Evolutionary conservation across 139 green algal species (phyloP).

Genomic region (Haematococcus lacustris): DNA sequence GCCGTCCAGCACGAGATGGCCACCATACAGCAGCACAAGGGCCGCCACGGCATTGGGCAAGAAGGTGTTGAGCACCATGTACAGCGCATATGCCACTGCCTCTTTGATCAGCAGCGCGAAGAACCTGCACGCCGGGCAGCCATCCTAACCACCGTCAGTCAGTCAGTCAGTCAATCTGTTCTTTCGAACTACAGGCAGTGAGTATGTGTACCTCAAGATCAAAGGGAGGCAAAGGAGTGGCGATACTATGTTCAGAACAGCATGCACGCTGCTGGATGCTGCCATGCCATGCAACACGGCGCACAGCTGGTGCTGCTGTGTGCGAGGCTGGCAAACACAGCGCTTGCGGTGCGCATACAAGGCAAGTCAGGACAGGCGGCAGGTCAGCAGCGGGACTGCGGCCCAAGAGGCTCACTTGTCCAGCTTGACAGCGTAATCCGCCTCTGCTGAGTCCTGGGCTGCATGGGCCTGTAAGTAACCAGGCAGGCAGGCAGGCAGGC

Average conservation of each 20-base stretch:
- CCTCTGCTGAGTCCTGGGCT: constrained; percentile 42
- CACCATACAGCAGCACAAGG: constrained; percentile 44
- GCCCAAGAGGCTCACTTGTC: not conserved
- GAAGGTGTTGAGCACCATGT: constrained; percentile 62
- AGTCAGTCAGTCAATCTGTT: too few relatives aligned
- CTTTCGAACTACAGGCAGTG: not conserved
- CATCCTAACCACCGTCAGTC: not conserved
- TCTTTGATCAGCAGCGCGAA: constrained; percentile 14
- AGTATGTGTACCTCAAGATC: too few relatives aligned
- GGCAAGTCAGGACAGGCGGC: not conserved
- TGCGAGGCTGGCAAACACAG: too few relatives aligned
- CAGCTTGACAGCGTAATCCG: constrained; percentile 53
- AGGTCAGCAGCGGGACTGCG: not conserved
- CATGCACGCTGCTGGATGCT: too few relatives aligned
- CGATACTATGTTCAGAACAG: too few relatives aligned
- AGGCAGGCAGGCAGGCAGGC: too few relatives aligned
- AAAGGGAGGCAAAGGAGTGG: too few relatives aligned
- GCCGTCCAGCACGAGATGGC: constrained; percentile 45
- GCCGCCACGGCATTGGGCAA: constrained; percentile 54
- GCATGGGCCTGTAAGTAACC: constrained; percentile 47
- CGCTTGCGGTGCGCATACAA: not conserved
- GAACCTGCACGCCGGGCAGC: not conserved
- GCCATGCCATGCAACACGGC: not conserved
- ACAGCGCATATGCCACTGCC: constrained; percentile 50
- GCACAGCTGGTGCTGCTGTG: not conserved